Evolutionary conservation across 371 early-diverging fungal species (phyloP).

Genomic region (Haplosporangium sp.): DNA sequence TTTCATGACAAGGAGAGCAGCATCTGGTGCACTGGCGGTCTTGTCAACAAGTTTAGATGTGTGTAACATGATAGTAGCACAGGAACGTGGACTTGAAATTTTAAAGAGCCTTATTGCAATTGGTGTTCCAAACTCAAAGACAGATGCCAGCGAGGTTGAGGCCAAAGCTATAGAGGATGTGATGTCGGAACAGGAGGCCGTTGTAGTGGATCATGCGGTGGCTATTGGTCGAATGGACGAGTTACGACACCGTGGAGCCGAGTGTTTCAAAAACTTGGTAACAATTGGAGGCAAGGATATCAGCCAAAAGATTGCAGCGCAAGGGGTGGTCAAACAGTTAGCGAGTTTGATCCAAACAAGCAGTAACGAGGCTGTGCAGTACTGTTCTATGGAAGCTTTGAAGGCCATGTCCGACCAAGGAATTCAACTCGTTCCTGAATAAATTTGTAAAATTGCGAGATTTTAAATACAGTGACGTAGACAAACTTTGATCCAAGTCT

Average conservation of each 20-base stretch:
- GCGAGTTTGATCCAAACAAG: constrained; percentile 60
- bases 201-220: constrained; percentile 65
- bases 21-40: constrained; percentile 91
- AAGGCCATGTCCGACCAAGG: constrained; percentile 66
- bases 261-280: constrained; percentile 71
- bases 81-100: constrained; percentile 69
- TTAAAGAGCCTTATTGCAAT: constrained; percentile 60
- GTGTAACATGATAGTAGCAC: constrained; percentile 65
- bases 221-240: constrained; percentile 62
- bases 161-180: constrained; percentile 66
- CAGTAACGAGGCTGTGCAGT: constrained; percentile 64
- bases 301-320: constrained; percentile 37
- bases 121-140: constrained; percentile 25
- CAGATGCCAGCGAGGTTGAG: constrained; percentile 42
- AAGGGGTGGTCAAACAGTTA: constrained; percentile 49
- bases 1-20: constrained; percentile 85
- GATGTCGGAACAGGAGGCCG: constrained; percentile 68
- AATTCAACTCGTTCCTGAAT: constrained; percentile 29
- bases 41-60: constrained; percentile 70
- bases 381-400: constrained; percentile 69
- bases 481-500: not conserved
- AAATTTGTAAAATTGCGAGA: not conserved
- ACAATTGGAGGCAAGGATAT: constrained; percentile 52
- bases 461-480: not conserved
- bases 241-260: constrained; percentile 69